Conservation (phyloP, 2,329 filamentous ascomycete genomes). For the Chaetothyriales sp. region DNA sequence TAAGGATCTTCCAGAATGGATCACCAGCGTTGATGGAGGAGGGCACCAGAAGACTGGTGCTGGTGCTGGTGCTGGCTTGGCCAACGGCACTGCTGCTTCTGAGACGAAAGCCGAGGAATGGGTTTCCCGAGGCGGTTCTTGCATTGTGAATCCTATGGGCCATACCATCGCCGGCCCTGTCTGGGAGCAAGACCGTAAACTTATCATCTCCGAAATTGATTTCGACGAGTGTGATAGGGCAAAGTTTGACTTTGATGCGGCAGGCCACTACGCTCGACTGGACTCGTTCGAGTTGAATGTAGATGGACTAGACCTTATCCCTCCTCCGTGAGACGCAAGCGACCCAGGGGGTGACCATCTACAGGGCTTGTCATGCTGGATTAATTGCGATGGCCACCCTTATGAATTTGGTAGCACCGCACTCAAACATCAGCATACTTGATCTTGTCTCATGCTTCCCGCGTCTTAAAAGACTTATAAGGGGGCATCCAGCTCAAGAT, state of each 20-base stretch:
- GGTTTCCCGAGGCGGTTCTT: conserved; percentile 61
- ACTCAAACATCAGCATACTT: conserved; percentile 36
- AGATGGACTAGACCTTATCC: conserved; percentile 43
- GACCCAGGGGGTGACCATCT: conserved; percentile 6
- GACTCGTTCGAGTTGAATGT: conserved; percentile 47
- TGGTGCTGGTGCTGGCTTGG: not conserved
- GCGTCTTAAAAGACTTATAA: conserved; percentile 17
- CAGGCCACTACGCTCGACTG: conserved; percentile 68
- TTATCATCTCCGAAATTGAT: conserved; percentile 61
- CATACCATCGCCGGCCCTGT: conserved; percentile 66
- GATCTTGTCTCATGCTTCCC: conserved; percentile 35
- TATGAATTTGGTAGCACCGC: conserved; percentile 26
- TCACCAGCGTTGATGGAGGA: conserved; percentile 22
- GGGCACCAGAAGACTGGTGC: not conserved
- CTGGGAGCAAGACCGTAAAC: conserved; percentile 58
- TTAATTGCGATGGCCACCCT: conserved; percentile 18
- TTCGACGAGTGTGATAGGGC: conserved; percentile 78
- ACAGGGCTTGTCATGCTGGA: conserved; percentile 12
- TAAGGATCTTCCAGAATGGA: conserved; percentile 43
- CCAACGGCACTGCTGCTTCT: conserved; percentile 4
- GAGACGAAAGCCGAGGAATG: conserved; percentile 30
- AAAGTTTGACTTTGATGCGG: conserved; percentile 66
- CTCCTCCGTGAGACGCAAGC: conserved; percentile 28
- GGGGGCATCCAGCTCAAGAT: conserved; percentile 27
- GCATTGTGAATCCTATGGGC: conserved; percentile 64